phyloP scores from a whole-genome alignment of 148 eudicot species.

The Chenopodium berlandieri region DNA sequence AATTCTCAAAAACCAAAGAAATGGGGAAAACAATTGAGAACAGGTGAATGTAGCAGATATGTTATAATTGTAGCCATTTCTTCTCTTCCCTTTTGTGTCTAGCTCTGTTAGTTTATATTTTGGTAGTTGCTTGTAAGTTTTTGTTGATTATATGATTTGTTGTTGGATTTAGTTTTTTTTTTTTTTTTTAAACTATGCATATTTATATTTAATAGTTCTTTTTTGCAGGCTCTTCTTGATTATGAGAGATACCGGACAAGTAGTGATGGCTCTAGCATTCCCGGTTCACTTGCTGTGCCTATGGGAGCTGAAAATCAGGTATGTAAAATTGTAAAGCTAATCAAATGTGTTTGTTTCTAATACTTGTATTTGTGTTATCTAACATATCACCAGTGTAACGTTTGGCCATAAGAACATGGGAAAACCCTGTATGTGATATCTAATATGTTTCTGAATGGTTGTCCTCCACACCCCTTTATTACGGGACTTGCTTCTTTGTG shows the following conservation, averaged over 20 bases:
- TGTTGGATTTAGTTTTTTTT: background rate
- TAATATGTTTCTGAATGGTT: background rate
- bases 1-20: background rate
- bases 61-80: background rate
- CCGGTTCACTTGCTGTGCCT: conserved; percentile 33
- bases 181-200: background rate
- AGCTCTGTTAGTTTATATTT: background rate
- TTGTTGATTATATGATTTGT: background rate
- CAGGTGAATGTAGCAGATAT: background rate
- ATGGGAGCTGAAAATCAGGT: conserved; percentile 41
- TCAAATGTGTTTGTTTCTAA: background rate
- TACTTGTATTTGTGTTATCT: background rate
- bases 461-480: background rate
- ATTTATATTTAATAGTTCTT: background rate
- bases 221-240: conserved; percentile 49
- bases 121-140: background rate
- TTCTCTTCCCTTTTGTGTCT: background rate
- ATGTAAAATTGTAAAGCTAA: background rate
- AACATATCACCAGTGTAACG: background rate
- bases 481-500: background rate
- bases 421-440: background rate
- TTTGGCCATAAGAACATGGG: background rate
- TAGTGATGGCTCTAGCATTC: conserved; percentile 34
- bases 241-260: conserved; percentile 40
- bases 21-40: background rate